These are phyloP conservation scores for Globisporangium rhizosaccharum DNA, from an alignment of 352 stramenopile genomes.

Conservation along the genomic window DNA sequence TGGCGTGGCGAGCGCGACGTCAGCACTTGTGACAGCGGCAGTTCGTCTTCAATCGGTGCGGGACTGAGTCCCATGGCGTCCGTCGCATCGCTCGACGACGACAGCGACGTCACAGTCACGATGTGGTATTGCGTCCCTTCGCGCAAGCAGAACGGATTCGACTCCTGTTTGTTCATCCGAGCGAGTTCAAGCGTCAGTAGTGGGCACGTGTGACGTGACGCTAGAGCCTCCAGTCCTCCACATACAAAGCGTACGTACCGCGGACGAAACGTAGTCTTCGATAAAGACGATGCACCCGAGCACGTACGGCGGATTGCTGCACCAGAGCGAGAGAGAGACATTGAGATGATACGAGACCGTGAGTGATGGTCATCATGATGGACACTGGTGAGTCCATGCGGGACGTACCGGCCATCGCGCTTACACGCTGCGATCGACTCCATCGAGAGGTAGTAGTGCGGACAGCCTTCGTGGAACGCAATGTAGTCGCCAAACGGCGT, in stretches of 20 bases:
- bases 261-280: constrained; percentile 65
- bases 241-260: constrained; percentile 16
- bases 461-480: constrained; percentile 80
- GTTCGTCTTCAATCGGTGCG: constrained; percentile 37
- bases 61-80: constrained; percentile 9
- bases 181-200: not conserved
- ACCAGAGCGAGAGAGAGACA: not conserved
- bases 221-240: not conserved
- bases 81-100: constrained; percentile 19
- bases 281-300: constrained; percentile 81
- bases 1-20: constrained; percentile 34
- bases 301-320: constrained; percentile 65
- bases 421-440: constrained; percentile 76
- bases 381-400: too few relatives aligned
- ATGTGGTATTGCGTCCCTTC: constrained; percentile 72
- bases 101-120: constrained; percentile 60
- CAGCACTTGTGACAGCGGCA: constrained; percentile 61
- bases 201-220: not conserved
- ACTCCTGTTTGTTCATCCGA: constrained; percentile 17
- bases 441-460: constrained; percentile 75
- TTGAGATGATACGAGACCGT: not conserved
- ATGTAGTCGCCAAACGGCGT: constrained; percentile 82
- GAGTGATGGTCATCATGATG: not conserved
- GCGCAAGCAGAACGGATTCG: constrained; percentile 66
- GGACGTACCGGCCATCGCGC: constrained; percentile 32